Percentiles rank a stretch among this genome's conserved stretches.
These are phyloP conservation scores for Mallotus japonicus DNA, from an alignment of 441 rosid species.

Conservation along the genomic window DNA sequence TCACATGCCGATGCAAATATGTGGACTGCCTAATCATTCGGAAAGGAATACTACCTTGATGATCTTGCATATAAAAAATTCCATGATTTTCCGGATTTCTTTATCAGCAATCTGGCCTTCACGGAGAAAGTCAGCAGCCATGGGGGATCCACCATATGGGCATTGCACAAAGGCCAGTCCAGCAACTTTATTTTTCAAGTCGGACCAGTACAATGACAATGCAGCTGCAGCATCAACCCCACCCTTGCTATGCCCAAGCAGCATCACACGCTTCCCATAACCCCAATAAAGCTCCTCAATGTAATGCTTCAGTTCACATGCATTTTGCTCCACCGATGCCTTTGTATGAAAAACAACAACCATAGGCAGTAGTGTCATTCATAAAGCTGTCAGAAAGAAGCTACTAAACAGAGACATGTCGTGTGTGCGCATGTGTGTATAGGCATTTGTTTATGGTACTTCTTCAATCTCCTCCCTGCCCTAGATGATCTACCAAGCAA, in stretches of 20 bases:
- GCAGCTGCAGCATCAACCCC: slow-evolving; percentile 78
- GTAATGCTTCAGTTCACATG: slow-evolving; percentile 64
- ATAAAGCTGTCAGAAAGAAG: not conserved
- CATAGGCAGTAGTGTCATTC: slow-evolving; percentile 11
- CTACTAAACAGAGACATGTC: no score
- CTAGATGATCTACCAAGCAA: slow-evolving; percentile 7
- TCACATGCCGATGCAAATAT: not conserved
- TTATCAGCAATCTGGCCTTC: slow-evolving; percentile 68
- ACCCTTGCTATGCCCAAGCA: slow-evolving; percentile 78
- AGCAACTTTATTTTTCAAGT: slow-evolving; percentile 60
- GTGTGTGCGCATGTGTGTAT: no score
- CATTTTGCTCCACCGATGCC: slow-evolving; percentile 76
- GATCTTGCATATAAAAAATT: slow-evolving; percentile 58
- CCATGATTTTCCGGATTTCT: slow-evolving; percentile 65
- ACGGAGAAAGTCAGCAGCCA: slow-evolving; percentile 70
- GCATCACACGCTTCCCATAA: slow-evolving; percentile 60
- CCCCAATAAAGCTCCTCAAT: slow-evolving; percentile 81
- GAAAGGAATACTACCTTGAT: slow-evolving; percentile 56
- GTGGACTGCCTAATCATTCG: slow-evolving; percentile 12
- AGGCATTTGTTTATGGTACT: not conserved
- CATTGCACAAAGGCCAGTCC: slow-evolving; percentile 72
- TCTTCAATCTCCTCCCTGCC: not conserved
- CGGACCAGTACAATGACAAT: slow-evolving; percentile 50
- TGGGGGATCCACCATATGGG: slow-evolving; percentile 65
- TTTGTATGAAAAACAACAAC: slow-evolving; percentile 25